Base-by-base conservation (phyloP, 345 rosid genomes). In the Camelina laxa region DNA sequence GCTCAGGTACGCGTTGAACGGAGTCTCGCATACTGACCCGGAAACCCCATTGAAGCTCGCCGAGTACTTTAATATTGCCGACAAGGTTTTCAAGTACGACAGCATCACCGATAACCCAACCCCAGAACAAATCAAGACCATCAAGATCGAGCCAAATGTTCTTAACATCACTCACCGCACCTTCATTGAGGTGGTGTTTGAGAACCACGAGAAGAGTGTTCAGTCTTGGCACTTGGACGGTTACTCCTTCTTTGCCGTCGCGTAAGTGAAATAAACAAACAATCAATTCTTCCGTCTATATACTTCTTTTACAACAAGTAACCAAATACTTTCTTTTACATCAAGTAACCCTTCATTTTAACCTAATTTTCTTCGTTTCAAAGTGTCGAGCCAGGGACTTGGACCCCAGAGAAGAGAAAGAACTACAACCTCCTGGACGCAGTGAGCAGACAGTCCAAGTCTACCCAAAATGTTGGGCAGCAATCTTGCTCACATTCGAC, bases 391-490 rank as follows among this genome's bases (percentile, higher is more conserved):
- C 86, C 93, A 1, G 97, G 97, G 45, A 86, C 75, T 11, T 92
- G 98, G 97, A 86, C 75, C 5, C 94, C 94, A 2, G 89, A 88
- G 86, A 92, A 89, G 80, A 90, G 98, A 56, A 81, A 71, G 65
- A 82, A 70, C 86, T 92, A 92, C 84, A 92, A 92, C 77, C 84
- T 89, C 8, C 79, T 90, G 0, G 97, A 92, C 4, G 93, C 95
- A 4, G 95, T 90, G 70, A 90, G 93, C 81, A 86, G 98, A 61
- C 97, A 5, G 42, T 90, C 15, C 95, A 90, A 66, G 95, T 92
- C 35, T 90, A 81, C 81, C 98, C 98, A 5, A 89, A 89, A 48
- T 90, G 93, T 6, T 91, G 98, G 97, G 88, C 93, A 2, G 98
- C 98, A 3, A 82, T 93, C 20, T 35, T 93, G 64, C 73, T 91